Evolutionary conservation across 2,329 filamentous ascomycete genomes (phyloP), one percentile per base, ranked within the genome.

Genomic region (Dryadomyces quercivorus): DNA sequence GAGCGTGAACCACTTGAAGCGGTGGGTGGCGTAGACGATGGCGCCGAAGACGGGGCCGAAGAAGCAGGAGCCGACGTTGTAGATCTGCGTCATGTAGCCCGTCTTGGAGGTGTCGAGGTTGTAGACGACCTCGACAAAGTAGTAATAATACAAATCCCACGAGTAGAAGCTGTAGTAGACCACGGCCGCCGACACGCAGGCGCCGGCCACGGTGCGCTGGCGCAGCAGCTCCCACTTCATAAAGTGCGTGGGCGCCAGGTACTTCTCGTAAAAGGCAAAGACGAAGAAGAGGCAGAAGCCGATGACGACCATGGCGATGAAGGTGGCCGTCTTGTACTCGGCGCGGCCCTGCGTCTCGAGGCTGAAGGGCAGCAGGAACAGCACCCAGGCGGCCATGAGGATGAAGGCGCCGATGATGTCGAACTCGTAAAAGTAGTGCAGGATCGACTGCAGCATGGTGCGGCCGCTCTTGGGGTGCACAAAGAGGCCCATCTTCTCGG

Each of bases 321-420:
- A 72, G 51, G 70, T 64, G 2, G 69, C 66, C 1, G 68, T 67
- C 21, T 62, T 62, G 73, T 74, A 78, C 13, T 61, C 59, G 10
- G 72, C 61, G 2, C 63, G 56, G 57, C 74, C 71, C 51, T 70
- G 68, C 2, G 67, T 66, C 53, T 69, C 70, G 20, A 89, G 72
- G 16, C 73, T 82, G 64, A 90, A 81, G 0, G 85, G 82, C 8
- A 90, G 75, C n/a, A 89, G 70, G 62, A 89, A 80, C 12, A 87
- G 67, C 0, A 77, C 72, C 60, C 85, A 76, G 1, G 82, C 84
- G 1, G 68, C 71, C 10, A 77, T 74, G 56, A 86, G 72, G 2
- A 87, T 69, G 16, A 86, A 54, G 22, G 85, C 71, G 16, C 85
- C 84, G 18, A 80, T 54, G 1, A 80, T 70, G 62, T 88, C 85